Conservation (phyloP, 495 filamentous ascomycete species). For the Lichenothelia convexa region DNA sequence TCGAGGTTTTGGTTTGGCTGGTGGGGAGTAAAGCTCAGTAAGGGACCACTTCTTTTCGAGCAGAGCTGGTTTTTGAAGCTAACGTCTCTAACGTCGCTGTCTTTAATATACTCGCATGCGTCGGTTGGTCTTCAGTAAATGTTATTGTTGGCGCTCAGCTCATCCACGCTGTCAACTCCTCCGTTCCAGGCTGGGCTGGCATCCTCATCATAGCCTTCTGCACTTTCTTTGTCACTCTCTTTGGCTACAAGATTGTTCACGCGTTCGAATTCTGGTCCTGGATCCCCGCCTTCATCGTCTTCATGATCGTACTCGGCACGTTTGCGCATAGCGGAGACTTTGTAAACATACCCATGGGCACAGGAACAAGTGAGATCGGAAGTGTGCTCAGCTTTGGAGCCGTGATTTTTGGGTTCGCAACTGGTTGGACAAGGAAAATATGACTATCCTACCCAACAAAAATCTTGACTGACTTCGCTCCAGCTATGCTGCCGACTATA, state of each 20-base stretch:
- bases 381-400: constrained; percentile 53
- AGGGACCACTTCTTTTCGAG: constrained; percentile 19
- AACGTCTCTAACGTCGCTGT: constrained; percentile 34
- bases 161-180: constrained; percentile 52
- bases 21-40: constrained; percentile 51
- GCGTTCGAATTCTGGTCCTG: constrained; percentile 61
- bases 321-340: constrained; percentile 66
- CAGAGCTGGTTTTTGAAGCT: background rate
- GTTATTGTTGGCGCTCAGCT: constrained; percentile 71
- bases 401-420: constrained; percentile 59
- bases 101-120: constrained; percentile 59
- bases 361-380: constrained; percentile 44
- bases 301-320: constrained; percentile 53
- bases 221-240: constrained; percentile 53
- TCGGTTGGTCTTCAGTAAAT: constrained; percentile 63
- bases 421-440: constrained; percentile 77
- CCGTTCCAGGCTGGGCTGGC: constrained; percentile 55
- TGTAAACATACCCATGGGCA: constrained; percentile 42
- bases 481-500: constrained; percentile 65
- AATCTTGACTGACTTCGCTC: too few species aligned
- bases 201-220: constrained; percentile 58
- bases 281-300: constrained; percentile 61
- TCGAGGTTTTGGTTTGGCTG: constrained; percentile 68
- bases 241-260: constrained; percentile 72
- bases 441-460: too few species aligned